Conservation (phyloP, 2,329 filamentous ascomycete species). For the Ceratocystis harringtonii region DNA sequence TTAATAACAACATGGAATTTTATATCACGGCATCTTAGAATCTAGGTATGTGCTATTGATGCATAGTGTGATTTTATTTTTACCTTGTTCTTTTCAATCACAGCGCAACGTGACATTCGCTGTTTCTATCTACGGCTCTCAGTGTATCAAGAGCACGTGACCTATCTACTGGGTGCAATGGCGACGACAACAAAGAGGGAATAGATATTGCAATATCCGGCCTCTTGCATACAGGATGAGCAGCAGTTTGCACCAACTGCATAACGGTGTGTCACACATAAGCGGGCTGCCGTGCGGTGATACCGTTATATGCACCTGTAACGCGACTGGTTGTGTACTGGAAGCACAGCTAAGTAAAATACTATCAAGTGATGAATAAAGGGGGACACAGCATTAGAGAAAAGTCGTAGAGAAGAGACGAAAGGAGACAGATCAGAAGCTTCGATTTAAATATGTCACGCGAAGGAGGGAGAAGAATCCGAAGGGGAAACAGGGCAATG, state of each 20-base stretch:
- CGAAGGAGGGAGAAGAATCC: neutral
- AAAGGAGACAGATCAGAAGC: neutral
- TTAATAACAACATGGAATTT: neutral
- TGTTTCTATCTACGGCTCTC: neutral
- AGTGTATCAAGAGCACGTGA: neutral
- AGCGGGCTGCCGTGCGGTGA: no score
- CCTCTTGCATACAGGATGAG: no score
- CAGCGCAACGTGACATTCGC: neutral
- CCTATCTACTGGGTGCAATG: no score
- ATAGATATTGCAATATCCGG: no score
- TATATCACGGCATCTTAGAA: no score
- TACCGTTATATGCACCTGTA: neutral
- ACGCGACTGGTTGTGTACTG: neutral
- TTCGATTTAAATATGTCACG: neutral
- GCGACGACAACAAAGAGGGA: no score
- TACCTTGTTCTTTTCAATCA: neutral
- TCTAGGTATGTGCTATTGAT: neutral
- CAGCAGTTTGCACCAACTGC: no score
- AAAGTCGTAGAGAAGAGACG: neutral
- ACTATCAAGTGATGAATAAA: neutral
- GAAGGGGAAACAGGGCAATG: neutral
- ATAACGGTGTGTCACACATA: no score
- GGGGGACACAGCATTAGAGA: neutral
- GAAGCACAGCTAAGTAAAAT: neutral
- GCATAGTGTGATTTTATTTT: neutral